Percentiles rank a stretch among this genome's conserved stretches.
Conservation (phyloP, 805 yeast species). For the Metschnikowia noctiluminum region DNA sequence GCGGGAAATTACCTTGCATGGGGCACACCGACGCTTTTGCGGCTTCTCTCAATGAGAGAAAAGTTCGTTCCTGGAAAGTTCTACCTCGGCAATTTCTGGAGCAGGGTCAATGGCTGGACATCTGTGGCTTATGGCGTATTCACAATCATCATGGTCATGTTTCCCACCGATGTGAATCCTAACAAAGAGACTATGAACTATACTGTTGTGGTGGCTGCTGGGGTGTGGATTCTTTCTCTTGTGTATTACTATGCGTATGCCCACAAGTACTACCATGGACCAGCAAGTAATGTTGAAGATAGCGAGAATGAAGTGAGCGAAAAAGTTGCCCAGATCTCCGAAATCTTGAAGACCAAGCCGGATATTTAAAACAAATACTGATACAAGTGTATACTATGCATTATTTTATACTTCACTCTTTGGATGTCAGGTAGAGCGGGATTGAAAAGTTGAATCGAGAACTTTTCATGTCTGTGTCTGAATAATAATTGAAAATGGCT, state of each 20-base stretch:
- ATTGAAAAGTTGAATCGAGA: too few relatives aligned
- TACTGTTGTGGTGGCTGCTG: constrained; percentile 59
- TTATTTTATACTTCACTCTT: too few relatives aligned
- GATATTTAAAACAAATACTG: too few relatives aligned
- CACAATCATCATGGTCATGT: constrained; percentile 51
- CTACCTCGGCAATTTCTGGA: constrained; percentile 19
- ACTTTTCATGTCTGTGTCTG: too few relatives aligned
- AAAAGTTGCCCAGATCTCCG: too few relatives aligned
- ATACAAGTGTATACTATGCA: too few relatives aligned
- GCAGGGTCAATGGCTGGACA: constrained; percentile 42
- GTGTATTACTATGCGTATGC: constrained; percentile 51
- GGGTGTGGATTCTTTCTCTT: constrained; percentile 54
- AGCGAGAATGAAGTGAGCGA: not conserved
- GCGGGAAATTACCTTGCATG: constrained; percentile 64
- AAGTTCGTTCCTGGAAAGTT: constrained; percentile 62
- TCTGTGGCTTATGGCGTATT: constrained; percentile 50
- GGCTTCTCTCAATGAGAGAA: constrained; percentile 42
- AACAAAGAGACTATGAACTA: constrained; percentile 60
- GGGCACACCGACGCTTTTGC: constrained; percentile 54
- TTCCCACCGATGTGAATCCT: constrained; percentile 46
- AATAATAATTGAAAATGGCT: too few relatives aligned
- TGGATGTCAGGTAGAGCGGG: too few relatives aligned
- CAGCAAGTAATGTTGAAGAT: constrained; percentile 28
- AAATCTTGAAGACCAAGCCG: too few relatives aligned
- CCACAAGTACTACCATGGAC: constrained; percentile 54